Evolutionary conservation across 768 basidiomycete species (phyloP).

Genomic region (Mycena venus): DNA sequence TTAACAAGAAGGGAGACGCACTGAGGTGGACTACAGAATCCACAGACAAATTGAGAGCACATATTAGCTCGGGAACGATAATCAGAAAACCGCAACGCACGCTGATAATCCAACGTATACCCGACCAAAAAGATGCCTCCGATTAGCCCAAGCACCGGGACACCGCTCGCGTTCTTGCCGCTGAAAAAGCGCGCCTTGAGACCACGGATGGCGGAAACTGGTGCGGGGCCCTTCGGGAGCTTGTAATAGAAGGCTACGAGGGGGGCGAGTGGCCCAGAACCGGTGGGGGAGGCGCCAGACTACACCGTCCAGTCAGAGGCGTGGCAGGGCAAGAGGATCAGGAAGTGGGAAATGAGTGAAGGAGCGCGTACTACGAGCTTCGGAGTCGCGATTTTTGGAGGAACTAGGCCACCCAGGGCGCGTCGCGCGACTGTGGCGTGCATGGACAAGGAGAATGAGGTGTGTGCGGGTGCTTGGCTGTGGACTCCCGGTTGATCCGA

Average conservation of each 20-base stretch:
- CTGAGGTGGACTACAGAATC: slow-evolving; percentile 68
- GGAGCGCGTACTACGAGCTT: slow-evolving; percentile 67
- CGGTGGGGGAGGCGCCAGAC: slow-evolving; percentile 71
- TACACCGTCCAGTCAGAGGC: slow-evolving; percentile 38
- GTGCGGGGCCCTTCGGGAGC: slow-evolving; percentile 79
- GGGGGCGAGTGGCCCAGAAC: slow-evolving; percentile 63
- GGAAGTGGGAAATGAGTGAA: background rate
- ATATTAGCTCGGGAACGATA: slow-evolving; percentile 13
- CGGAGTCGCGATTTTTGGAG: slow-evolving; percentile 85
- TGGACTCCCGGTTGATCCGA: too few relatives aligned
- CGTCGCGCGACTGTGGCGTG: slow-evolving; percentile 74
- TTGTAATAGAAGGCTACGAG: slow-evolving; percentile 88
- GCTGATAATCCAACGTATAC: slow-evolving; percentile 78
- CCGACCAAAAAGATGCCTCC: slow-evolving; percentile 68
- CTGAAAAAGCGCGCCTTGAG: slow-evolving; percentile 74
- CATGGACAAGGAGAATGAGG: slow-evolving; percentile 59
- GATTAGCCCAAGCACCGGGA: slow-evolving; percentile 62
- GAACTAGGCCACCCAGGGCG: slow-evolving; percentile 75
- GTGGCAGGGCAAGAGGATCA: too few relatives aligned
- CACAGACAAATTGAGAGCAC: background rate
- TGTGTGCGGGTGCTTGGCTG: too few relatives aligned
- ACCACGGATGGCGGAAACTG: slow-evolving; percentile 58
- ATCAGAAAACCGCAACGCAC: slow-evolving; percentile 52
- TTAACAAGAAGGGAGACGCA: slow-evolving; percentile 48
- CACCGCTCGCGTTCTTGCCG: slow-evolving; percentile 75